Base-by-base conservation (phyloP, 768 basidiomycete species). In the Calocera cornea region DNA sequence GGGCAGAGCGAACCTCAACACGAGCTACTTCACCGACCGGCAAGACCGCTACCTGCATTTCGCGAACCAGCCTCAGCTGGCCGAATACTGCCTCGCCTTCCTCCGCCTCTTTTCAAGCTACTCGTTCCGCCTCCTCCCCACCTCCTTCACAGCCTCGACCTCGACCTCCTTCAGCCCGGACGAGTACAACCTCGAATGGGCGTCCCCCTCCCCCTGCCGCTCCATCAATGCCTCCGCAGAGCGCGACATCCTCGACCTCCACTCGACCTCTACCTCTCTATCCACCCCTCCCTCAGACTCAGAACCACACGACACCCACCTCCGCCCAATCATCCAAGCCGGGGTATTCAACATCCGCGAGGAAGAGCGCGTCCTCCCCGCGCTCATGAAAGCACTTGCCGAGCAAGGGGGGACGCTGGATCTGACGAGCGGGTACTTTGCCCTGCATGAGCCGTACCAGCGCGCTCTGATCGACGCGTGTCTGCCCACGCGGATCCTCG, bases 391-490 rank as follows among this genome's bases (percentile, higher is more conserved):
- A 17, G 63, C 63, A n/a, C 16, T 34, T 16, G n/a, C 40, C 22
- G 73, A 50, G 67, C 70, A 24, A 75, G 79, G 19, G 84, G 84
- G n/a, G 72, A 83, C 19, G 76, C 88, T 82, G 33, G 90, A 97
- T 74, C 78, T 97, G 73, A 99, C 97, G 7, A 94, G 88, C 72
- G 97, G 97, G 12, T 99, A 99, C 77, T 98, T 99, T 74, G 90
- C 90, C 7, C 79, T 98, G 34, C 90, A 89, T 73, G 79, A 82
- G 68, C 83, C 83, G 14, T 98, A 98, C 75, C 90, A 91, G 73
- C 79, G 85, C 33, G 79, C 87, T 14, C 80, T 97, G 29, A 74
- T 82, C 27, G 79, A 81, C 12, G 82, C 83, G 0, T 80, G 81
- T 33, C 76, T 84, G 31, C 80, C 83, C 41, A 87, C 87, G 65